Base-by-base conservation (phyloP, 2,329 filamentous ascomycete species). In the Lachnellula arida region DNA sequence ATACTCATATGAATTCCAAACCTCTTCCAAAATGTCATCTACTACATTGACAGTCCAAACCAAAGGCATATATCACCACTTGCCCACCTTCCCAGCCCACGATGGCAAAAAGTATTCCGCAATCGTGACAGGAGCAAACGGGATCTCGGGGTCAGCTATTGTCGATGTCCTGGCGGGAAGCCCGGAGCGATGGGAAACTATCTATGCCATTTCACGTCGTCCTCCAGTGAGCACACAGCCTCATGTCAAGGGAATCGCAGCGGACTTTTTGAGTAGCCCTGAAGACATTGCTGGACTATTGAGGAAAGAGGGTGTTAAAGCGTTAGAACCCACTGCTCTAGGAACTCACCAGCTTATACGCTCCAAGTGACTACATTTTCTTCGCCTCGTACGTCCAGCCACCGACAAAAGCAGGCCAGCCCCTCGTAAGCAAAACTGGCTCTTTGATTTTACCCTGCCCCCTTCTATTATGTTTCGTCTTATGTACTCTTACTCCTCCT, bases 51-150 rank as follows among this genome's bases (percentile, higher is more conserved):
- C 51, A 6, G 46, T 59, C 14, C 51, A 55, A 44, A 44, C 65
- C 50, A 46, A 67, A 59, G 23, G 64, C 46, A 62, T 70, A 56
- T 49, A 67, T 60, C 35, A 69, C 54, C 59, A 56, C 34, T 55
- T 64, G 5, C 58, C 60, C n/a, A 62, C 56, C 12, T 60, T 59
- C n/a, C 53, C 56, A n/a, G 39, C 44, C 12, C 54, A 57, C n/a
- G 48, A 57, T n/a, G 51, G 43, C 53, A 59, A 55, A 32, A 55
- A 56, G 50, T 54, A 54, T 28, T 55, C 53, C 3, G 58, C 61
- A 12, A 60, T 63, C n/a, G 57, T 63, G 5, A 59, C 58, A 35
- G 62, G 60, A 9, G 60, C 62, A 46, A 64, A 58, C 51, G 60
- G 62, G 3, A 64, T 64, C 12, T 64, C 62, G 11, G 62, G 62